A percentile compares a stretch with the other conserved stretches of the same genome.
Evolutionary conservation across 129 eudicot genomes (phyloP).

Genomic region (Flaveria trinervia): DNA sequence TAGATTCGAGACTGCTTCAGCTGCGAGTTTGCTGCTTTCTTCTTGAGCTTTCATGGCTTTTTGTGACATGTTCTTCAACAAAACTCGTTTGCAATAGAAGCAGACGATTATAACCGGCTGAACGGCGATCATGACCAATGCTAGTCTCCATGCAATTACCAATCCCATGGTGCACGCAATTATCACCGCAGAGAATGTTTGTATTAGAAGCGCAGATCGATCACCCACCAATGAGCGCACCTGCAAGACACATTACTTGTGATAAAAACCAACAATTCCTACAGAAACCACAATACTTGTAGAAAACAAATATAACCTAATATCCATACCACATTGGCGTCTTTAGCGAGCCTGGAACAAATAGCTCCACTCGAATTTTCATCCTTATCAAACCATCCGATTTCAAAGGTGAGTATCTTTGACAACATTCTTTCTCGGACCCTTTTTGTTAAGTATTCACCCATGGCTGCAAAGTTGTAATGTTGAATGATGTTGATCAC

Average conservation of each 20-base stretch:
- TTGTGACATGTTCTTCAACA: slow-evolving; percentile 72
- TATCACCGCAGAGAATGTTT: slow-evolving; percentile 70
- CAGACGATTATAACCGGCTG: slow-evolving; percentile 73
- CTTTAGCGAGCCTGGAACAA: slow-evolving; percentile 89
- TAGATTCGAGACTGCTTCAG: slow-evolving; percentile 91
- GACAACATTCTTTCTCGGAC: slow-evolving; percentile 86
- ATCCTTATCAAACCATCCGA: slow-evolving; percentile 92
- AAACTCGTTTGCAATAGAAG: slow-evolving; percentile 62
- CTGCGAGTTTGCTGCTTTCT: slow-evolving; percentile 88
- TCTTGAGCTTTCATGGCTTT: slow-evolving; percentile 84
- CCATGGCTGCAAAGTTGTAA: slow-evolving; percentile 89
- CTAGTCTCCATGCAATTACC: slow-evolving; percentile 78
- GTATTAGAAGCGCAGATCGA: slow-evolving; percentile 66
- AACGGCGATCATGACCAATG: slow-evolving; percentile 81
- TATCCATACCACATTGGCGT: slow-evolving; percentile 82
- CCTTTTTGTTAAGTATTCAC: slow-evolving; percentile 85
- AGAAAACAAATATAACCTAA: background rate
- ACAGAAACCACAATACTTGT: background rate
- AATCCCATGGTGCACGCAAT: slow-evolving; percentile 87
- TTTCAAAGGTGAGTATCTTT: slow-evolving; percentile 85
- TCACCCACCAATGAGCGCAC: slow-evolving; percentile 88
- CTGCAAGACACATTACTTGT: slow-evolving; percentile 36
- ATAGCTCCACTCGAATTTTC: slow-evolving; percentile 87
- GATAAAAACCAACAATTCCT: background rate
- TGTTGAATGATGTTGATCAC: slow-evolving; percentile 69